A percentile compares a stretch with the other conserved stretches of the same genome.
Conservation (phyloP, 1,284 basidiomycete genomes). For the Boletus sp. region DNA sequence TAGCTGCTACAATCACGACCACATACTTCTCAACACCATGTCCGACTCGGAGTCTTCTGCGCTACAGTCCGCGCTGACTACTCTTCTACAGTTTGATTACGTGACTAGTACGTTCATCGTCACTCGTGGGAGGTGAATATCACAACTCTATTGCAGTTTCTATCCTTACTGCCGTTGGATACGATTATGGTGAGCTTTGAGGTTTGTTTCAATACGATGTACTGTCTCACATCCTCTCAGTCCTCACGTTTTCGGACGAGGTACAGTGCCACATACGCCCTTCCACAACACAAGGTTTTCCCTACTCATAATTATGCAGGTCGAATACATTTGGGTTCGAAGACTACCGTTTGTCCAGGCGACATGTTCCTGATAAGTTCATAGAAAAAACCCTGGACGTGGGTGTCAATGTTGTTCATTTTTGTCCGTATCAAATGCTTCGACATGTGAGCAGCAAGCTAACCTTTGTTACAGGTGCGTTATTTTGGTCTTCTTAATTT, state of each 20-base stretch:
- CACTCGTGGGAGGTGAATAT: neutral
- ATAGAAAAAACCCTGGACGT: neutral
- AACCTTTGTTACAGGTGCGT: neutral
- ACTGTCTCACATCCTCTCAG: neutral
- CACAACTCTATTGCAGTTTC: neutral
- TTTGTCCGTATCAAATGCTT: neutral
- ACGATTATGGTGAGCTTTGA: slow-evolving; percentile 5
- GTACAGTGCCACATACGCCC: too few species aligned
- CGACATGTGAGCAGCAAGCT: neutral
- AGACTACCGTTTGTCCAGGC: too few species aligned
- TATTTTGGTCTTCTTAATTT: neutral
- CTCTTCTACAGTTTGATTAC: neutral
- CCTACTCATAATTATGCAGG: too few species aligned
- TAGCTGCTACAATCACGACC: too few species aligned
- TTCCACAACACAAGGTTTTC: too few species aligned
- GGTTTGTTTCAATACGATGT: neutral
- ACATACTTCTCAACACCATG: too few species aligned
- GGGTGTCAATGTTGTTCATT: slow-evolving; percentile 4
- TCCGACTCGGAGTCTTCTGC: too few species aligned
- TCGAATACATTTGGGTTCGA: too few species aligned
- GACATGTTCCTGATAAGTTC: too few species aligned
- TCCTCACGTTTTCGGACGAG: slow-evolving; percentile 1
- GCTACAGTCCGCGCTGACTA: neutral
- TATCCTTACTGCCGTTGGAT: neutral
- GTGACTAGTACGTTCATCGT: neutral